Conservation (phyloP, 1,139 yeast genomes). For the Debaryomyces robertsiae region DNA sequence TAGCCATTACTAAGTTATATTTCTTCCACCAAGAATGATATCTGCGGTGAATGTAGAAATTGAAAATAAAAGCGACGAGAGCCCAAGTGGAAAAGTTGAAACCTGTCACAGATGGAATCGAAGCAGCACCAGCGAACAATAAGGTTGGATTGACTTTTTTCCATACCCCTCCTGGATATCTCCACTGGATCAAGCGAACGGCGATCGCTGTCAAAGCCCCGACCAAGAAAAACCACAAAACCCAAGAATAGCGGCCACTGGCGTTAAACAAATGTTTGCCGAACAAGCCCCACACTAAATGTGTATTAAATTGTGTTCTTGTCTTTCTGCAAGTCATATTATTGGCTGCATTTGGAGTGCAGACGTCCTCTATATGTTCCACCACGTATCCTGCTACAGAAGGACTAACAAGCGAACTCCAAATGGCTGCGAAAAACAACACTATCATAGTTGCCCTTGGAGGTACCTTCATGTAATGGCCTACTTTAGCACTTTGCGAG, state of each 20-base stretch:
- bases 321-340: slow-evolving; percentile 49
- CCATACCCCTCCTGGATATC: slow-evolving; percentile 40
- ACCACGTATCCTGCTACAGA: slow-evolving; percentile 50
- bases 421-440: slow-evolving; percentile 48
- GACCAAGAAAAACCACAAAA: slow-evolving; percentile 44
- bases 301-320: slow-evolving; percentile 47
- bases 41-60: slow-evolving; percentile 34
- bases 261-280: slow-evolving; percentile 40
- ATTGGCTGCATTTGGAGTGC: slow-evolving; percentile 45
- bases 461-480: slow-evolving; percentile 55
- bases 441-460: slow-evolving; percentile 49
- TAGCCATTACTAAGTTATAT: slow-evolving; percentile 44
- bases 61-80: slow-evolving; percentile 35
- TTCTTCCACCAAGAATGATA: slow-evolving; percentile 51
- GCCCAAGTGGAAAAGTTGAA: slow-evolving; percentile 46
- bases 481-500: slow-evolving; percentile 57
- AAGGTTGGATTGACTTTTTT: slow-evolving; percentile 52
- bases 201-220: slow-evolving; percentile 38
- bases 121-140: slow-evolving; percentile 50
- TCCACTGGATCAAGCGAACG: slow-evolving; percentile 46
- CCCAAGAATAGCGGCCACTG: slow-evolving; percentile 42
- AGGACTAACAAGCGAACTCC: slow-evolving; percentile 48
- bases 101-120: slow-evolving; percentile 52
- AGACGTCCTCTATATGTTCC: slow-evolving; percentile 48
- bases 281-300: slow-evolving; percentile 53